Evolutionary conservation across 2,329 filamentous ascomycete species (phyloP).

Genomic region (Diaporthe sp.): DNA sequence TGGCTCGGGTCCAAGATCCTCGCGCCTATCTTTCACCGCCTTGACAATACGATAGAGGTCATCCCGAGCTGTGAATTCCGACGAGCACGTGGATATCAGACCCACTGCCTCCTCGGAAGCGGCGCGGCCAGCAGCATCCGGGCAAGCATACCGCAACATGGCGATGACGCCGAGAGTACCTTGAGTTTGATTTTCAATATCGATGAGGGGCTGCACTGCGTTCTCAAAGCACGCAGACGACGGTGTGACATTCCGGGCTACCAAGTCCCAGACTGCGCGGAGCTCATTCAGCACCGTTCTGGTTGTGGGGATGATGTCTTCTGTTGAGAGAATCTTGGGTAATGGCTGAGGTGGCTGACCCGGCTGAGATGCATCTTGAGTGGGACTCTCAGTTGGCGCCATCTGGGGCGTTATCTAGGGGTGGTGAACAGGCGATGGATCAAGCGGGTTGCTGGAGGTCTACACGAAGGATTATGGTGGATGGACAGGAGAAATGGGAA

Average conservation of each 20-base stretch:
- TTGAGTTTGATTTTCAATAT: neutral
- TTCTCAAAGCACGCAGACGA: neutral
- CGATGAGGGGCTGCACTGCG: neutral
- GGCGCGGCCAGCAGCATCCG: neutral
- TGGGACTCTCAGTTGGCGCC: neutral
- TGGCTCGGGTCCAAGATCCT: neutral
- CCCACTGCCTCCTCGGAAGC: neutral
- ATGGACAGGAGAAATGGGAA: neutral
- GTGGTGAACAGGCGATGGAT: too few species aligned
- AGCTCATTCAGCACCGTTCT: neutral
- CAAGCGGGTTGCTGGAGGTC: too few species aligned
- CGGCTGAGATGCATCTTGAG: neutral
- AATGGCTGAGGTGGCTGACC: neutral
- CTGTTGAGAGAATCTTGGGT: neutral
- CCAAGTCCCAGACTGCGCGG: neutral
- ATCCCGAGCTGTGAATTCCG: neutral
- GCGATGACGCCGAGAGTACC: neutral
- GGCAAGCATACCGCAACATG: neutral
- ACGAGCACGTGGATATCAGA: neutral
- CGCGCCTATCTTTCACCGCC: neutral
- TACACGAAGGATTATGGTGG: neutral
- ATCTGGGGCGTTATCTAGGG: neutral
- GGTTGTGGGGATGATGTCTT: neutral
- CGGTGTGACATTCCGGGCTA: neutral
- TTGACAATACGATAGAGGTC: neutral